phyloP scores from a whole-genome alignment of 768 basidiomycete species.

The Lactifluus rugatus region DNA sequence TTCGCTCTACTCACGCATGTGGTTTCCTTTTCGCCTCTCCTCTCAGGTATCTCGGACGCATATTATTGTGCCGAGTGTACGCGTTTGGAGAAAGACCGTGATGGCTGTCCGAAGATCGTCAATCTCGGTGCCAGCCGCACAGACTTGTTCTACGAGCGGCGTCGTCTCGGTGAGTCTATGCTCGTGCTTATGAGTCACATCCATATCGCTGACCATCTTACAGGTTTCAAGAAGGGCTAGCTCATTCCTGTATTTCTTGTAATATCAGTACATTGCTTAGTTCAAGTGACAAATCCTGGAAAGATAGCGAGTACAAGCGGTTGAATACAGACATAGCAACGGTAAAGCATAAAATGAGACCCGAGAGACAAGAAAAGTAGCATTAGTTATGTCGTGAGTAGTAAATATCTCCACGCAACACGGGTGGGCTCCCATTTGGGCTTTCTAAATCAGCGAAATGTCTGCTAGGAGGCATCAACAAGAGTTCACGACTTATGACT shows the following conservation, averaged over 20 bases:
- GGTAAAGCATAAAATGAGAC: background rate
- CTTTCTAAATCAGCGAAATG: constrained; percentile 12
- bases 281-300: background rate
- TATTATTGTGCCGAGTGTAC: constrained; percentile 99
- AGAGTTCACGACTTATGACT: background rate
- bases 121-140: constrained; percentile 93
- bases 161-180: constrained; percentile 58
- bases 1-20: background rate
- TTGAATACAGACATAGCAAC: background rate
- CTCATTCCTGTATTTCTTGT: background rate
- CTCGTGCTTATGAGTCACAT: background rate
- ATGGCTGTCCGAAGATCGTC: constrained; percentile 97
- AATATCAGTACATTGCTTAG: constrained; percentile 3
- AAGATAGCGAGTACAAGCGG: background rate
- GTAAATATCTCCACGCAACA: constrained; percentile 6
- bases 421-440: constrained; percentile 4
- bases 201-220: background rate
- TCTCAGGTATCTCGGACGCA: constrained; percentile 89
- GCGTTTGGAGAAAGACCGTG: constrained; percentile 92
- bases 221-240: constrained; percentile 65
- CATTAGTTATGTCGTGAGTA: background rate
- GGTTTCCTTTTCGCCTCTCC: background rate
- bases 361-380: too few relatives aligned
- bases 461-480: background rate
- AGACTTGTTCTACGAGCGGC: constrained; percentile 85